Evolutionary conservation across 2,329 filamentous ascomycete genomes (phyloP), one percentile per base, ranked within the genome.

Genomic region (Apiospora rasikravindrae): DNA sequence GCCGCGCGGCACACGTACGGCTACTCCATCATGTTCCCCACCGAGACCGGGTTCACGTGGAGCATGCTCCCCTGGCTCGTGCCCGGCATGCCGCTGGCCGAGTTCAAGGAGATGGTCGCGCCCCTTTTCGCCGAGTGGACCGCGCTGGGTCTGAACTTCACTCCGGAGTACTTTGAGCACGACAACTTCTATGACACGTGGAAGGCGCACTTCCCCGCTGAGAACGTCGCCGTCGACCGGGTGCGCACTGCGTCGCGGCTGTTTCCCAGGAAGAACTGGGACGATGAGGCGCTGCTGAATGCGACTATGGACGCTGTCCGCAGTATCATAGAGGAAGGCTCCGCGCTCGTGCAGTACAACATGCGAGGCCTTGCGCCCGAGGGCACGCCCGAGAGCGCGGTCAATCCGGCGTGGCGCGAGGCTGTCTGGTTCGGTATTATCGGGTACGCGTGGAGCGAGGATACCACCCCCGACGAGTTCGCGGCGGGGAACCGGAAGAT

Each of bases 1-100:
- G 37, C 68, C 68, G 42, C 13, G n/a, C 37, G 16, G 45, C 45
- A 40, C 22, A 40, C 47, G 4, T 69, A 51, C 22, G 47, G 68
- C 68, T 69, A 69, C 44, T 26, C 47, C 68, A 69, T 26, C 68
- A 26, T 53, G 45, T 57, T 51, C 47, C 29, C 45, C 47, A 51
- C 49, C 47, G 68, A 24, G 22, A 42, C 47, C 22, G 47, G 66
- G 1, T 68, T 69, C 57, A 64, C 57, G 4, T 45, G 40, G 45
- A 68, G 67, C 40, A 47, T 68, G 67, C 67, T 68, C 6, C 67
- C 67, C 8, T 49, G 67, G 67, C 42, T 68, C 40, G 67, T 68
- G 1, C 67, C 67, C 19, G 45, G 45, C 11, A 68, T 68, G 67
- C 42, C 67, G 14, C 42, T 68, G 13, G 45, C 40, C 11, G 67